A percentile compares a stretch with the other conserved stretches of the same genome.
Evolutionary conservation across 805 yeast genomes (phyloP).

Genomic region (Wilhelminamyces savonicus): DNA sequence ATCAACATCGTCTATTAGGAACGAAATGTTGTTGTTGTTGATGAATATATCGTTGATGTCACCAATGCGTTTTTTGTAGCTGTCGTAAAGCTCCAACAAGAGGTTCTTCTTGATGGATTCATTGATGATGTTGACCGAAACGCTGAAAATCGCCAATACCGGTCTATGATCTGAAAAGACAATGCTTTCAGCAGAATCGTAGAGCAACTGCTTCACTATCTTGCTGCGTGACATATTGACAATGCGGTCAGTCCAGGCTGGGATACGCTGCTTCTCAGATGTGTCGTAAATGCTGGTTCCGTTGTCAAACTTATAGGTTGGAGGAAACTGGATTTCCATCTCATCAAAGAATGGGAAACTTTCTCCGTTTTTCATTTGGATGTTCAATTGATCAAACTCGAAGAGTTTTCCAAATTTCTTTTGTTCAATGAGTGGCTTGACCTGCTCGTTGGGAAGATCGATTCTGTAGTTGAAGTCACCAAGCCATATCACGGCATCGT

Average conservation of each 20-base stretch:
- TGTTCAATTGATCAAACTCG: slow-evolving; percentile 70
- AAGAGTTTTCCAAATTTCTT: slow-evolving; percentile 48
- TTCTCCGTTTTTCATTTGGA: slow-evolving; percentile 67
- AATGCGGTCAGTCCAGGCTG: slow-evolving; percentile 97
- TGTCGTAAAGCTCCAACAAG: slow-evolving; percentile 53
- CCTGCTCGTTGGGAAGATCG: slow-evolving; percentile 62
- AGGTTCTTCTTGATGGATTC: slow-evolving; percentile 51
- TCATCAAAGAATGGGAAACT: slow-evolving; percentile 76
- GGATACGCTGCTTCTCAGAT: slow-evolving; percentile 86
- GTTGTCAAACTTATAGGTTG: slow-evolving; percentile 92
- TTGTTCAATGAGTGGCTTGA: slow-evolving; percentile 43
- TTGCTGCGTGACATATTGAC: slow-evolving; percentile 53
- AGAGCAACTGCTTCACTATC: slow-evolving; percentile 51
- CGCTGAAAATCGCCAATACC: slow-evolving; percentile 65
- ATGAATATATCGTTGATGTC: slow-evolving; percentile 31
- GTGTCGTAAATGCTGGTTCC: slow-evolving; percentile 80
- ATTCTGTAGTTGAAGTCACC: slow-evolving; percentile 94
- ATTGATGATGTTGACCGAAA: slow-evolving; percentile 61
- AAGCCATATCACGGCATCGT: slow-evolving; percentile 80
- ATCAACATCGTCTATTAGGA: slow-evolving; percentile 20
- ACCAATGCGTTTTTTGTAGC: slow-evolving; percentile 38
- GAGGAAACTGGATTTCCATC: slow-evolving; percentile 71
- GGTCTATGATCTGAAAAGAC: slow-evolving; percentile 88
- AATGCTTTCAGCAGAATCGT: slow-evolving; percentile 52
- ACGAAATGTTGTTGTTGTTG: slow-evolving; percentile 16